Base-by-base conservation (phyloP, 441 rosid species). In the Flueggea neowawraea region DNA sequence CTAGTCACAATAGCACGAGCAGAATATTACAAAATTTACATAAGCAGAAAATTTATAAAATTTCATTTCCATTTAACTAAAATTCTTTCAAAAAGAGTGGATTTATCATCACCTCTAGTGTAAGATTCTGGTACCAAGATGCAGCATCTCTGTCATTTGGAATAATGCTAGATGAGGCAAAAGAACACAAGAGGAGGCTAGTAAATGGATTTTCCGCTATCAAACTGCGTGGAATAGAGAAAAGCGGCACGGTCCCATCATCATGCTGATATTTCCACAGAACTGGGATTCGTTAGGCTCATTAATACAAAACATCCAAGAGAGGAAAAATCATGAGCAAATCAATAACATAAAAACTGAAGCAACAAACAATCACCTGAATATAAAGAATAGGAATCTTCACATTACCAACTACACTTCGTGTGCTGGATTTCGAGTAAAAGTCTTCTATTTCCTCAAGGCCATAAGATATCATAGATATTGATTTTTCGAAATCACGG, bases 191-290 rank as follows among this genome's bases (percentile, higher is more conserved):
- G 54, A 95, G 91, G 68, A 95, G 78, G 68, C 95, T 95, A 71
- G 99, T 84, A 76, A 67, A 95, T 68, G 98, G 98, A 78, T 95
- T 91, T 86, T 91, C 95, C 45, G 96, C 93, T 64, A 95, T 95
- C 66, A 69, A 69, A 73, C 87, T 73, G 58, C 93, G 91, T 44
- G 99, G 98, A 71, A 74, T 74, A 7, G 98, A 84, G 75, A 84
- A 82, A 16, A 72, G 74, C 0, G 99, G 98, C 66, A 84, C 93
- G 61, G 87, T 70, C 58, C 78, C 90, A 75, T 83, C 84, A 64
- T 85, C 95, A 78, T 77, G 86, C 99, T 95, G 87, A 70, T 44
- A 73, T 62, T 69, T 68, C 45, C 52, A 80, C 58, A 79, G 56
- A 70, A 73, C 39, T 57, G 54, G 22, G 62, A 73, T 47, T 53